Percentiles rank a stretch among this genome's conserved stretches.
phyloP scores from a whole-genome alignment of 2,329 filamentous ascomycete genomes.

The Septoria petroselini region DNA sequence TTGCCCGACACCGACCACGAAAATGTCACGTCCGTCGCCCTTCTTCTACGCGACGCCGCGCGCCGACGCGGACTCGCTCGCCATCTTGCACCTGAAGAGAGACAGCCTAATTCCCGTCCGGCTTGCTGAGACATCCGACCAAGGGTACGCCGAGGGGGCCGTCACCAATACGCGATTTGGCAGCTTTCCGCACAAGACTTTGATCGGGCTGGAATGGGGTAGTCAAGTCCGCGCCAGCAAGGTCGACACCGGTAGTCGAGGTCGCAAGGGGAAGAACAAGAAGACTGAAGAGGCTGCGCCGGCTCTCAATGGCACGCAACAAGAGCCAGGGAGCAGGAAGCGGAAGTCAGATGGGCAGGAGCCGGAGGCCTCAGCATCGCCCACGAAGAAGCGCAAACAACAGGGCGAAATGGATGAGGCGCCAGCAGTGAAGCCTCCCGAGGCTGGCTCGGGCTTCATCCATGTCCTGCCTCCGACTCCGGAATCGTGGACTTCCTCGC shows the following conservation, averaged over 20 bases:
- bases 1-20: neutral
- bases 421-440: constrained; percentile 46
- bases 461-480: constrained; percentile 76
- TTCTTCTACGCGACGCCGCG: constrained; percentile 70
- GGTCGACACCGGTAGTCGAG: constrained; percentile 87
- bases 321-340: constrained; percentile 27
- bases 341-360: constrained; percentile 46
- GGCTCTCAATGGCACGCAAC: neutral
- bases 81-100: constrained; percentile 83
- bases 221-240: constrained; percentile 85
- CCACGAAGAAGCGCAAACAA: constrained; percentile 37
- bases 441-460: constrained; percentile 66
- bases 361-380: constrained; percentile 18
- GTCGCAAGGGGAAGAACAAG: constrained; percentile 58
- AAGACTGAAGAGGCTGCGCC: constrained; percentile 46
- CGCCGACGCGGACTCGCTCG: constrained; percentile 65
- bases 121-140: constrained; percentile 42
- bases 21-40: constrained; percentile 54
- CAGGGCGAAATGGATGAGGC: constrained; percentile 3
- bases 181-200: constrained; percentile 58
- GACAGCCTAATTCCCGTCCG: constrained; percentile 78
- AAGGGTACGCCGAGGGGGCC: constrained; percentile 44
- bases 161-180: constrained; percentile 88
- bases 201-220: constrained; percentile 77
- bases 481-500: constrained; percentile 74